A percentile compares a stretch with the other conserved stretches of the same genome.
phyloP scores from a whole-genome alignment of 805 yeast species.

The Yarrowia sp. region DNA sequence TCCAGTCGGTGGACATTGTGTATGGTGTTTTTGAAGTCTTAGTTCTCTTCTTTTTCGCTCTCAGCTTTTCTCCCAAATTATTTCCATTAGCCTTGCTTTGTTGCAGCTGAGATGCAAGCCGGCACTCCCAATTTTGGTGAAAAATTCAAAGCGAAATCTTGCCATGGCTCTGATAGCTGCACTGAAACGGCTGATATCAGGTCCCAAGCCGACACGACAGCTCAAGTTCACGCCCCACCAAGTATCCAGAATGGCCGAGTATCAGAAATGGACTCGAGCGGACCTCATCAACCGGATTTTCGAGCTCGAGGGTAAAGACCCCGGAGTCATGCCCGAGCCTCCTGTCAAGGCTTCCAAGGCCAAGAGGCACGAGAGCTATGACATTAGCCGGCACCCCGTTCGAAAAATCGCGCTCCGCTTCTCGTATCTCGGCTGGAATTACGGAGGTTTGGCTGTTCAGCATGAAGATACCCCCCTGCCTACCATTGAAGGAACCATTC shows the following conservation, averaged over 20 bases:
- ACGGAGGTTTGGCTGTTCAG: slow-evolving; percentile 88
- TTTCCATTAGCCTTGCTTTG: slow-evolving; percentile 2
- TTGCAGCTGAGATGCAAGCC: slow-evolving; percentile 9
- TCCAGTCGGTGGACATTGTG: slow-evolving; percentile 28
- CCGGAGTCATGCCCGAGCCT: background rate
- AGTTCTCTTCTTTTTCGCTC: background rate
- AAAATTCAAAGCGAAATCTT: slow-evolving; percentile 22
- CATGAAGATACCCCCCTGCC: slow-evolving; percentile 72
- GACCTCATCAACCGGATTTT: slow-evolving; percentile 64
- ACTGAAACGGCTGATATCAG: slow-evolving; percentile 33
- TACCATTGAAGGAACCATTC: slow-evolving; percentile 80
- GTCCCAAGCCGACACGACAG: slow-evolving; percentile 31
- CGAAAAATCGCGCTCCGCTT: slow-evolving; percentile 81
- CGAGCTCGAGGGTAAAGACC: slow-evolving; percentile 58
- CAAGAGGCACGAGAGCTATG: slow-evolving; percentile 59
- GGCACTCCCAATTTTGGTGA: slow-evolving; percentile 26
- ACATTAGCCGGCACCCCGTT: slow-evolving; percentile 65
- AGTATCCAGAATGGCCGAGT: slow-evolving; percentile 48
- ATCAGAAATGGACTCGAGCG: slow-evolving; percentile 68
- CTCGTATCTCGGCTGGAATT: slow-evolving; percentile 91
- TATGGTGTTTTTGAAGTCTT: background rate
- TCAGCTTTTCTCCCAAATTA: slow-evolving; percentile 23
- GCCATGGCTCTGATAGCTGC: slow-evolving; percentile 37
- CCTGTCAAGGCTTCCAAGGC: slow-evolving; percentile 40
- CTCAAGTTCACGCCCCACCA: slow-evolving; percentile 33